A percentile compares a stretch with the other conserved stretches of the same genome.
Conservation (phyloP, 352 stramenopile genomes). For the Phytophthora constricta region DNA sequence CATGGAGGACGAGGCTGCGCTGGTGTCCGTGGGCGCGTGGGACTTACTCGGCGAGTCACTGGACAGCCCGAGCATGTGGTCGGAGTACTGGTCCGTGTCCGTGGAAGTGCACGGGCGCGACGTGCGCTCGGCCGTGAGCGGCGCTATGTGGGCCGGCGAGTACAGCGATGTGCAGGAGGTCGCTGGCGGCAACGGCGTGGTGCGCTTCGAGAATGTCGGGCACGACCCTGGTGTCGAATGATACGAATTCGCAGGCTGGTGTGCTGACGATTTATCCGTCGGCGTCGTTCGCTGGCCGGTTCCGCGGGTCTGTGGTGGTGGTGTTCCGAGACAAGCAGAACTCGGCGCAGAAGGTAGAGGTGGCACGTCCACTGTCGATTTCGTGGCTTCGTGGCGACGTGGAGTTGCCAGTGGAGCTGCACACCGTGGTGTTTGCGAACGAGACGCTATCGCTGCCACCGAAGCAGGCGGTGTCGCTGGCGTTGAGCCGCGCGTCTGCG, state of each 20-base stretch:
- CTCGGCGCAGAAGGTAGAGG: neutral
- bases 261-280: neutral
- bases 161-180: neutral
- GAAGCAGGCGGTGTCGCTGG: neutral
- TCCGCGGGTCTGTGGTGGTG: neutral
- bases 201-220: neutral
- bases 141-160: neutral
- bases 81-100: neutral
- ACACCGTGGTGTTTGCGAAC: neutral
- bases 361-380: neutral
- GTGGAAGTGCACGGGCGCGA: neutral
- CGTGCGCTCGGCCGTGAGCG: neutral
- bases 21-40: neutral
- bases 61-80: neutral
- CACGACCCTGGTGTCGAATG: neutral
- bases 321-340: neutral
- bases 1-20: neutral
- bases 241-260: neutral
- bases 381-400: neutral
- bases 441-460: neutral
- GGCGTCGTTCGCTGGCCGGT: neutral
- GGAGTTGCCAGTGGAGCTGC: neutral
- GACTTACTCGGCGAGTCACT: neutral
- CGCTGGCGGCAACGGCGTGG: neutral
- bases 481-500: neutral